Percentiles rank a stretch among this genome's conserved stretches.
Conservation (phyloP, 2,329 filamentous ascomycete genomes). For the Aureobasidium pullulans region DNA sequence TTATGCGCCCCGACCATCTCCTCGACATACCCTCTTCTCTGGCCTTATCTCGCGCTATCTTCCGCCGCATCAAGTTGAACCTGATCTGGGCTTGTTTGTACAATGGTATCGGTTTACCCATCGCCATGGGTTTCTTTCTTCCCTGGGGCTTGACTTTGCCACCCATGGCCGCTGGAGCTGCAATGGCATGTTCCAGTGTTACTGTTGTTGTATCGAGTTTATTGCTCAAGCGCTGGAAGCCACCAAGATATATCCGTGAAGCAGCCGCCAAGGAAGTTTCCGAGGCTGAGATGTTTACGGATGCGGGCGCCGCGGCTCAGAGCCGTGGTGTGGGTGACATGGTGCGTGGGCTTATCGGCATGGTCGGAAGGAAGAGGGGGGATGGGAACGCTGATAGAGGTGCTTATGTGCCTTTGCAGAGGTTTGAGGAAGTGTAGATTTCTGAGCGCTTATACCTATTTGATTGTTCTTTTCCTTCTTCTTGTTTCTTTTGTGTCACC, state of each 20-base stretch:
- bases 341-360: background rate
- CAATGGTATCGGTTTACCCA: slow-evolving; percentile 83
- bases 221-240: slow-evolving; percentile 76
- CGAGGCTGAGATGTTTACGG: slow-evolving; percentile 17
- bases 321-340: slow-evolving; percentile 4
- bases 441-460: background rate
- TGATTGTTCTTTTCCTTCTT: too few relatives aligned
- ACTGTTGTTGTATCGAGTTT: slow-evolving; percentile 81
- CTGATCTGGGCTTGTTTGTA: slow-evolving; percentile 88
- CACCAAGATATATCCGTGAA: slow-evolving; percentile 81
- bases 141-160: slow-evolving; percentile 83
- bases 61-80: slow-evolving; percentile 88
- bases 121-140: slow-evolving; percentile 94
- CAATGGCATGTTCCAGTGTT: slow-evolving; percentile 87
- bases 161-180: slow-evolving; percentile 87
- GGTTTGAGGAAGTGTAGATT: slow-evolving; percentile 27
- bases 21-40: slow-evolving; percentile 88
- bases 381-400: slow-evolving; percentile 30
- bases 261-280: slow-evolving; percentile 39
- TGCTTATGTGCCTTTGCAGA: slow-evolving; percentile 40
- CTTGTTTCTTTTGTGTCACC: too few relatives aligned
- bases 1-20: slow-evolving; percentile 87
- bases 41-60: slow-evolving; percentile 74
- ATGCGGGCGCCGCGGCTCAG: slow-evolving; percentile 5
- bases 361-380: slow-evolving; percentile 27